phyloP scores from a whole-genome alignment of 2,329 filamentous ascomycete species.

The Fusarium drepaniforme region DNA sequence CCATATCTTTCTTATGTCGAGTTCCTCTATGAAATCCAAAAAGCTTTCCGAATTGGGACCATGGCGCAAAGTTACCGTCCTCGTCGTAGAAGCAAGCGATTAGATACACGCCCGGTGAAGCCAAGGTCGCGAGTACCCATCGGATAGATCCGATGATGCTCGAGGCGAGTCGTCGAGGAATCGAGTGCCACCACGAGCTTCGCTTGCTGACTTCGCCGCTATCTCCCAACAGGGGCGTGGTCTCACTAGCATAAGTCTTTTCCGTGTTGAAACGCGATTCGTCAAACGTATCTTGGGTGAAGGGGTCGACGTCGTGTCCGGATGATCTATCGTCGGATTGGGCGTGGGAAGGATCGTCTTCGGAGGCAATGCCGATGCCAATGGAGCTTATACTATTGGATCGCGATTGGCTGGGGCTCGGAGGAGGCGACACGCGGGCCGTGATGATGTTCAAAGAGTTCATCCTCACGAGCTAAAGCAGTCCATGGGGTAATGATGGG shows the following conservation, averaged over 20 bases:
- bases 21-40: conserved; percentile 60
- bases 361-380: conserved; percentile 59
- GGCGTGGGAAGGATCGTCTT: conserved; percentile 48
- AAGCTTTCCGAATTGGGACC: conserved; percentile 78
- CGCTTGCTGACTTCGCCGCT: conserved; percentile 52
- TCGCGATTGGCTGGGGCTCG: conserved; percentile 68
- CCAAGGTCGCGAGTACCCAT: conserved; percentile 82
- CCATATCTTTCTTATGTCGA: conserved; percentile 57
- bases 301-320: conserved; percentile 48
- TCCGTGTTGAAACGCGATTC: conserved; percentile 54
- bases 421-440: conserved; percentile 77
- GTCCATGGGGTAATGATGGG: conserved; percentile 62
- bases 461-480: conserved; percentile 75
- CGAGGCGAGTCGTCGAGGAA: conserved; percentile 78
- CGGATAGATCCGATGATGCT: conserved; percentile 81
- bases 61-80: conserved; percentile 81
- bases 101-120: conserved; percentile 84
- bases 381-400: conserved; percentile 71
- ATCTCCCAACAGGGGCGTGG: conserved; percentile 69
- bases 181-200: conserved; percentile 63
- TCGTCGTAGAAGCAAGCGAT: conserved; percentile 87
- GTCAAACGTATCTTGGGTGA: conserved; percentile 52
- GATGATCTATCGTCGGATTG: conserved; percentile 49
- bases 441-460: conserved; percentile 97
- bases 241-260: conserved; percentile 64